Conservation (phyloP, 345 rosid genomes). For the Rhizophora mangle region DNA sequence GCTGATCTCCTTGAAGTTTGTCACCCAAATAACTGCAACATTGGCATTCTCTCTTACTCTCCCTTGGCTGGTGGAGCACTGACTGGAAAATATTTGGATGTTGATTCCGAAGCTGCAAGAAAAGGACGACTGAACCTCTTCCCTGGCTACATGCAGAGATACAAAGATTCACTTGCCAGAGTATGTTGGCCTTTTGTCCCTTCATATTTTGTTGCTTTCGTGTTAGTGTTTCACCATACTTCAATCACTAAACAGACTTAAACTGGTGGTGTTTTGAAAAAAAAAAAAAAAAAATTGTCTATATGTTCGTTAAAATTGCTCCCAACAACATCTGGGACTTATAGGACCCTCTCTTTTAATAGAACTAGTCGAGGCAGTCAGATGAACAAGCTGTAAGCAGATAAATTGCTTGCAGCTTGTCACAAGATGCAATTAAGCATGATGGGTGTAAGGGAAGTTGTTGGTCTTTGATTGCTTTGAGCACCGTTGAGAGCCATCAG, state of each 20-base stretch:
- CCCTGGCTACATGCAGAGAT: constrained; percentile 91
- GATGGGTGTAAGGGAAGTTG: too few species aligned
- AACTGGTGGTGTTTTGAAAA: too few species aligned
- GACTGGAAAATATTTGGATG: constrained; percentile 68
- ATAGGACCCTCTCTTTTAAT: background rate
- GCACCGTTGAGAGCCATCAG: background rate
- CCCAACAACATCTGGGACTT: background rate
- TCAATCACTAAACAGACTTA: too few species aligned
- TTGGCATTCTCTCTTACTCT: constrained; percentile 83
- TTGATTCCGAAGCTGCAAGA: constrained; percentile 57
- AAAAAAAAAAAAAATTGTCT: too few species aligned
- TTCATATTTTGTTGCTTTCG: too few species aligned
- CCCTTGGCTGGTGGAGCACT: constrained; percentile 76
- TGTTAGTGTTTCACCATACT: too few species aligned
- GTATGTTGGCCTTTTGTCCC: constrained; percentile 27
- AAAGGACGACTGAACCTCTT: constrained; percentile 75
- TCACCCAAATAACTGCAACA: constrained; percentile 76
- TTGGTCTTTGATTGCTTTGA: background rate
- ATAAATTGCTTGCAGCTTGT: background rate
- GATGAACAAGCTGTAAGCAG: background rate
- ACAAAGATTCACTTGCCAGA: constrained; percentile 58
- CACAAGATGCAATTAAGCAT: background rate
- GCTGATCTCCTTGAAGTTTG: constrained; percentile 92
- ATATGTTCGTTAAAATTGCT: background rate
- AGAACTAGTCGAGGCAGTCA: background rate